Conservation (phyloP, 108 stramenopile genomes). For the Bacterosira constricta region DNA sequence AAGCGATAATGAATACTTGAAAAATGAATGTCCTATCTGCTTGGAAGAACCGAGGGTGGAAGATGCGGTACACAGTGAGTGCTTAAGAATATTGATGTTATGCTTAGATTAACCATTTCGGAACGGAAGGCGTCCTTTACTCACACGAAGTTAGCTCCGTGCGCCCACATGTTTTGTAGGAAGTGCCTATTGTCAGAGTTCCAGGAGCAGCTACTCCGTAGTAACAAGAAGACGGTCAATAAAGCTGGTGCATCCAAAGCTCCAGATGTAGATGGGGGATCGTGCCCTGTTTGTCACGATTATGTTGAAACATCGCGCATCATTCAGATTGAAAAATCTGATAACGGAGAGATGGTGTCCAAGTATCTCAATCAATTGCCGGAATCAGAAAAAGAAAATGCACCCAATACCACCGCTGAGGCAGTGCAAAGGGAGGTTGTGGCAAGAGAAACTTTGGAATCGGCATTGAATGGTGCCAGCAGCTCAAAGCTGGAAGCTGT, state of each 20-base stretch:
- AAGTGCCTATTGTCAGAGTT: conserved; percentile 53
- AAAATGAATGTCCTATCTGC: conserved; percentile 84
- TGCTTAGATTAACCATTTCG: too few species aligned
- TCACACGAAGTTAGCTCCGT: too few species aligned
- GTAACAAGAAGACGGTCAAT: neutral
- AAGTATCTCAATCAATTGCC: conserved; percentile 27
- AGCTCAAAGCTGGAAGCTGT: conserved; percentile 82
- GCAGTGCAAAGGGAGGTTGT: conserved; percentile 28
- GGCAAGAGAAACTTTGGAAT: conserved; percentile 68
- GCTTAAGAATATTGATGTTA: too few species aligned
- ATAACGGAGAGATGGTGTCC: conserved; percentile 49
- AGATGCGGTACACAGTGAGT: conserved; percentile 63
- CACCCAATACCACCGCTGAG: neutral
- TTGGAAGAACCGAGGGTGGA: conserved; percentile 66
- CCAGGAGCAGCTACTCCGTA: conserved; percentile 30
- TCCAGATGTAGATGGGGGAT: conserved; percentile 38
- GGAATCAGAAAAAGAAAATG: conserved; percentile 9
- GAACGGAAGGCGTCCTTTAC: too few species aligned
- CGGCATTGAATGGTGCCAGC: conserved; percentile 59
- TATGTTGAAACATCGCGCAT: conserved; percentile 56
- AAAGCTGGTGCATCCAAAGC: neutral
- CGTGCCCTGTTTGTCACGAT: conserved; percentile 72
- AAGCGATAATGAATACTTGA: conserved; percentile 51
- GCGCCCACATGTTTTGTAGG: conserved; percentile 84
- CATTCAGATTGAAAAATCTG: conserved; percentile 58